Evolutionary conservation across 1,284 basidiomycete species (phyloP), one percentile per base, ranked within the genome.

Genomic region (Agroathelia rolfsii): DNA sequence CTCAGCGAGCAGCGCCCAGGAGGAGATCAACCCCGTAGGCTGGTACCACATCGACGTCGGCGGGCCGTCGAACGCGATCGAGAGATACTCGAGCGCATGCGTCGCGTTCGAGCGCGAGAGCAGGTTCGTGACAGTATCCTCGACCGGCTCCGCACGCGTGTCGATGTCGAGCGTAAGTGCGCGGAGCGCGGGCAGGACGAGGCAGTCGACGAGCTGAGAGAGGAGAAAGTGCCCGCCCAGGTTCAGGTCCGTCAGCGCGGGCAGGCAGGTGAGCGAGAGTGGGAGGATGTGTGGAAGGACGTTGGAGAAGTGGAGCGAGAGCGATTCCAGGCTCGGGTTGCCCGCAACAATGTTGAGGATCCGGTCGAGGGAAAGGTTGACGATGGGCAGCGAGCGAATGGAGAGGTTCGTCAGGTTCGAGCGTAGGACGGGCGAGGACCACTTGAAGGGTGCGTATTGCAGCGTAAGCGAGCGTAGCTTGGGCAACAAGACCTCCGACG

Each of bases 401-500:
- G 67, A 70, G 32, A 84, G 61, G 2, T 63, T 61, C 20, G 59
- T 64, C 6, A 83, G 59, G 39, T 71, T 68, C 2, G 60, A 56
- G 19, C 60, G 61, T 43, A 82, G 66, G 55, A 81, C 68, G 1
- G 76, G 71, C 0, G 78, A 74, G 2, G 71, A 75, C 72, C 77
- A 80, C 50, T 73, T 78, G 61, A 83, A 83, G 1, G 80, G 78
- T 2, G 76, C 68, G 41, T 78, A 66, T 46, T 77, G 74, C 14
- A 83, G 57, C 18, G 75, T 78, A 11, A 82, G 53, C 1, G 63
- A 64, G 35, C 59, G 51, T 13, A 80, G 56, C 18, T 59, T 60
- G 6, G 68, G 61, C 2, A 76, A 58, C 11, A 55, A 47, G 23
- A 59, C 48, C 3, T 58, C 41, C 4, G 59, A 49, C 15, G 50